Evolutionary conservation across 139 green algal species (phyloP), one percentile per base, ranked within the genome.

Genomic region (Coccomyxa sp.): DNA sequence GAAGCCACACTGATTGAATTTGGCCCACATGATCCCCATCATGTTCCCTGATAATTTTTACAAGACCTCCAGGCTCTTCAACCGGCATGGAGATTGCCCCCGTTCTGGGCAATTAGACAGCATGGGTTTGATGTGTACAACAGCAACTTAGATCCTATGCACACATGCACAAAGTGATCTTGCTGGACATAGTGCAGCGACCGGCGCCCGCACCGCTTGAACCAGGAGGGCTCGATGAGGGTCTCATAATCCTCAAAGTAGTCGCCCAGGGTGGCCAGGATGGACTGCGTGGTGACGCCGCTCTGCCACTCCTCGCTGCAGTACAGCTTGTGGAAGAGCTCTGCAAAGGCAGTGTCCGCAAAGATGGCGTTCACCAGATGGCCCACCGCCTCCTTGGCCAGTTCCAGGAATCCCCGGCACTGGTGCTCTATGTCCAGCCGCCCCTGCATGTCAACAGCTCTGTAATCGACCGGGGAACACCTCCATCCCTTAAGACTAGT

Each of bases 231-330:
- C 74, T 91, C 79, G 59, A 95, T 80, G 77, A 91, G 80, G 38
- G 67, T 81, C 51, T 91, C 76, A 66, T 93, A 90, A 79, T 95
- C 92, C 16, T 31, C 31, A 57, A 96, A 81, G 86, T 94, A 96
- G 87, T 95, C 95, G 11, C 89, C 82, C 45, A 98, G 82, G 9
- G 95, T 98, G 74, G 91, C 95, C 60, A 97, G 58, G n/a, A 96
- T 85, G 38, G 87, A 93, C 66, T 57, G 85, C 10, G 86, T 94
- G 78, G 82, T 81, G 25, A 17, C 83, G 58, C 93, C 93, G 31
- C 21, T 13, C 28, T 83, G 77, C 92, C 92, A 95, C 16, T 92
- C 90, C 1, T 83, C 74, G 71, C 21, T 86, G 75, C 66, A 82
- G 86, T 82, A 89, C 82, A 93, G 80, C n/a, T 76, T 79, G 28